A percentile compares a stretch with the other conserved stretches of the same genome.
Evolutionary conservation across 2,329 filamentous ascomycete species (phyloP).

Genomic region (Parastagonospora nodorum): DNA sequence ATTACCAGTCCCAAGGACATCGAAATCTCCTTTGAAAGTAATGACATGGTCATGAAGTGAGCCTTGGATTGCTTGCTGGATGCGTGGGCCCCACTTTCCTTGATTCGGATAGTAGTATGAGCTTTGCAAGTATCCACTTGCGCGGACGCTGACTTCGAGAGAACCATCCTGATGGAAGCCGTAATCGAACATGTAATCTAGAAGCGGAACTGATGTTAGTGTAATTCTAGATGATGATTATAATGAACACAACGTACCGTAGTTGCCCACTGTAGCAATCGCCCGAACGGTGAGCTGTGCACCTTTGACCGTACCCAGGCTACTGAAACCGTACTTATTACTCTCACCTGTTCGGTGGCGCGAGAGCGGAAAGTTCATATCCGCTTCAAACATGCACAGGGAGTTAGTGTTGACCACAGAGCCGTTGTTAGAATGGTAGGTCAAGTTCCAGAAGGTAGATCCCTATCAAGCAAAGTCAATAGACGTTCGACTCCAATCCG

Average conservation of each 20-base stretch:
- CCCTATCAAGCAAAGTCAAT: constrained; percentile 25
- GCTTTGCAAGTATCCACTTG: constrained; percentile 39
- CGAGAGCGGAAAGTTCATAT: constrained; percentile 40
- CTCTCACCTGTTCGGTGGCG: constrained; percentile 33
- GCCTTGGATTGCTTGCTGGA: constrained; percentile 45
- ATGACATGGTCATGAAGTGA: constrained; percentile 48
- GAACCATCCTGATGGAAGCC: constrained; percentile 38
- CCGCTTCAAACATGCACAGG: constrained; percentile 53
- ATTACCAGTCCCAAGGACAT: constrained; percentile 43
- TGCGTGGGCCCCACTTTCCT: constrained; percentile 45
- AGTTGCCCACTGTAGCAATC: constrained; percentile 52
- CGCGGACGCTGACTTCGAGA: constrained; percentile 41
- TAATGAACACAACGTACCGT: constrained; percentile 14
- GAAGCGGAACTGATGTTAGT: not conserved
- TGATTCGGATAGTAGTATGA: constrained; percentile 40
- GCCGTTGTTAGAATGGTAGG: constrained; percentile 51
- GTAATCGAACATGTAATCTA: constrained; percentile 44
- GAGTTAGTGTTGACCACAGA: constrained; percentile 52
- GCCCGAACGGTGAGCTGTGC: constrained; percentile 42
- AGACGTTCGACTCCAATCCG: too few relatives aligned
- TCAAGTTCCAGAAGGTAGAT: constrained; percentile 56
- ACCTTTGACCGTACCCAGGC: constrained; percentile 37
- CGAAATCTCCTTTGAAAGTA: constrained; percentile 50
- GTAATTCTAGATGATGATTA: not conserved
- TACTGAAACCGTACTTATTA: constrained; percentile 30